Evolutionary conservation across 768 basidiomycete genomes (phyloP).

Genomic region (Agaricus subrufescens): DNA sequence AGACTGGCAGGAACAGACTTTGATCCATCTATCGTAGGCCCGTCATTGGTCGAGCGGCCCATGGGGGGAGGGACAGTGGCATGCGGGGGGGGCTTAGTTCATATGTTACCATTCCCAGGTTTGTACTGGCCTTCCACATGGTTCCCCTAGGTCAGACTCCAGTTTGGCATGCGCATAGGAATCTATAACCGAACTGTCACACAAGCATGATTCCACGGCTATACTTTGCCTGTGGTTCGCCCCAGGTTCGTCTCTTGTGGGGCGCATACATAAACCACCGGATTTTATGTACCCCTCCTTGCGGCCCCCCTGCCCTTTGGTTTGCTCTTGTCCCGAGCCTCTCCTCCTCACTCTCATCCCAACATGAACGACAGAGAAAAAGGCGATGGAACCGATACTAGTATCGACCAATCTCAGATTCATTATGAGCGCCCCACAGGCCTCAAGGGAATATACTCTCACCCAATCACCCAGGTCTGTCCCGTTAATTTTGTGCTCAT

Average conservation of each 20-base stretch:
- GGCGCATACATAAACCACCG: not conserved
- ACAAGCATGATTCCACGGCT: too few relatives aligned
- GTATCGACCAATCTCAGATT: constrained; percentile 21
- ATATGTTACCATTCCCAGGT: too few relatives aligned
- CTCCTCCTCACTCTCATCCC: not conserved
- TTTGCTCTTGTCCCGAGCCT: constrained; percentile 1
- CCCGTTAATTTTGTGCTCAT: not conserved
- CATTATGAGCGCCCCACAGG: constrained; percentile 48
- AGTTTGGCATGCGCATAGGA: too few relatives aligned
- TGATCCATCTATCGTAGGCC: too few relatives aligned
- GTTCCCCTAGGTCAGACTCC: too few relatives aligned
- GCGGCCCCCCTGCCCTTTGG: not conserved
- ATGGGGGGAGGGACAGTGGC: too few relatives aligned
- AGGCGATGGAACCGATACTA: constrained; percentile 18
- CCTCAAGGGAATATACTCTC: constrained; percentile 50
- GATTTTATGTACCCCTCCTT: not conserved
- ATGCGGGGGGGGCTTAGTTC: too few relatives aligned
- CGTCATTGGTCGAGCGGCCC: too few relatives aligned
- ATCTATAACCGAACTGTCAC: too few relatives aligned
- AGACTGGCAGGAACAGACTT: too few relatives aligned
- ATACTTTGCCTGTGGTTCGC: not conserved
- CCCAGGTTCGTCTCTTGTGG: not conserved
- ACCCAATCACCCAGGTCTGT: constrained; percentile 46
- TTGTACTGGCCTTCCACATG: too few relatives aligned
- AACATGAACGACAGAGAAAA: constrained; percentile 7